Conservation (phyloP, 2,329 filamentous ascomycete genomes). For the Amylocarpus encephaloides region DNA sequence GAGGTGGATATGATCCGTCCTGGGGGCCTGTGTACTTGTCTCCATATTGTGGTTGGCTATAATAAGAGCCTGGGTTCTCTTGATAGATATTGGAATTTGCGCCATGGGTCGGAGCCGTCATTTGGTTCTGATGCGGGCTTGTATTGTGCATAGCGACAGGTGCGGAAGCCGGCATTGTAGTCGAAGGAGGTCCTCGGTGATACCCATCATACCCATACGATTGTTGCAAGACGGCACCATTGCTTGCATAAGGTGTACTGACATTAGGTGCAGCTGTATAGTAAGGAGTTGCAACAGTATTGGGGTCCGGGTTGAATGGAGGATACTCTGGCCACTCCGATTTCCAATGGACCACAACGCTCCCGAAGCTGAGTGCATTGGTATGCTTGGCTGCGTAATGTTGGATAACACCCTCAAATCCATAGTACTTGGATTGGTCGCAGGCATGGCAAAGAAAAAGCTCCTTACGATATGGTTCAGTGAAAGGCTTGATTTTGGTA, state of each 20-base stretch:
- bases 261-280: slow-evolving; percentile 30
- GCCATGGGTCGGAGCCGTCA: slow-evolving; percentile 13
- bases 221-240: slow-evolving; percentile 28
- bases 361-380: slow-evolving; percentile 60
- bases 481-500: slow-evolving; percentile 64
- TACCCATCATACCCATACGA: slow-evolving; percentile 32
- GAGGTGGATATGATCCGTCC: slow-evolving; percentile 27
- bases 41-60: slow-evolving; percentile 31
- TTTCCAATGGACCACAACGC: slow-evolving; percentile 70
- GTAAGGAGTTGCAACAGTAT: slow-evolving; percentile 31
- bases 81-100: slow-evolving; percentile 26
- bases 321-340: slow-evolving; percentile 71
- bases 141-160: slow-evolving; percentile 15
- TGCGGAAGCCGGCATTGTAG: slow-evolving; percentile 13
- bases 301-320: slow-evolving; percentile 62
- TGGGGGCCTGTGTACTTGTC: slow-evolving; percentile 30
- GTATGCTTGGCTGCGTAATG: slow-evolving; percentile 83
- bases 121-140: not conserved
- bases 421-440: slow-evolving; percentile 61
- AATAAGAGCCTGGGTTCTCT: slow-evolving; percentile 29
- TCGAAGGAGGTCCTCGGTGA: slow-evolving; percentile 23
- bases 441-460: slow-evolving; percentile 71
- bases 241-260: slow-evolving; percentile 30
- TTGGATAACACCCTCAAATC: slow-evolving; percentile 73
- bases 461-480: slow-evolving; percentile 60